phyloP scores from a whole-genome alignment of 2,329 filamentous ascomycete species.

The Colletotrichum sp. region DNA sequence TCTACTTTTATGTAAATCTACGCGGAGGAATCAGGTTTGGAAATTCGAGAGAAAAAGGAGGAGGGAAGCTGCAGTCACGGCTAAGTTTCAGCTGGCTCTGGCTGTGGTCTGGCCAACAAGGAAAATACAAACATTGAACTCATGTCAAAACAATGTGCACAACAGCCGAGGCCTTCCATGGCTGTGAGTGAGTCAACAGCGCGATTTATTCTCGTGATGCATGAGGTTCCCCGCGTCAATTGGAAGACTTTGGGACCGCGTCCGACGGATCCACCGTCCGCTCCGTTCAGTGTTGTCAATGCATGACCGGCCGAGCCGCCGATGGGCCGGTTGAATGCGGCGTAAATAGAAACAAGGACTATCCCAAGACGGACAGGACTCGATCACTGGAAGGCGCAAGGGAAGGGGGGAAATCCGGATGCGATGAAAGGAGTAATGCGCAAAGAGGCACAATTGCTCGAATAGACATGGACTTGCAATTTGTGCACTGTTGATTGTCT shows the following conservation, averaged over 20 bases:
- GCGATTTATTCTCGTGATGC: background rate
- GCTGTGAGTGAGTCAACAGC: background rate
- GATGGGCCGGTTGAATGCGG: background rate
- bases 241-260: background rate
- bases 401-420: background rate
- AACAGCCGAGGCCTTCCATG: background rate
- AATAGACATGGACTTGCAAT: background rate
- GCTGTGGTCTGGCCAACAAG: background rate
- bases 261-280: background rate
- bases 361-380: background rate
- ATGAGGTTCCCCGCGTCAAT: background rate
- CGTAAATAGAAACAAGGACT: background rate
- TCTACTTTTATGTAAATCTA: background rate
- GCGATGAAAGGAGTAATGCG: background rate
- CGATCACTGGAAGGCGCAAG: background rate
- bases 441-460: background rate
- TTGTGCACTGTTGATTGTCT: fast-evolving
- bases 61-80: background rate
- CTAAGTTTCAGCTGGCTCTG: background rate
- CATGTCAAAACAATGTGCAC: background rate
- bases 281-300: background rate
- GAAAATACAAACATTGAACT: background rate
- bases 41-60: background rate
- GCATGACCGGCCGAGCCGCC: background rate
- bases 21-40: background rate